phyloP scores from a whole-genome alignment of 768 basidiomycete species.

The Tubosaeta sp. region DNA sequence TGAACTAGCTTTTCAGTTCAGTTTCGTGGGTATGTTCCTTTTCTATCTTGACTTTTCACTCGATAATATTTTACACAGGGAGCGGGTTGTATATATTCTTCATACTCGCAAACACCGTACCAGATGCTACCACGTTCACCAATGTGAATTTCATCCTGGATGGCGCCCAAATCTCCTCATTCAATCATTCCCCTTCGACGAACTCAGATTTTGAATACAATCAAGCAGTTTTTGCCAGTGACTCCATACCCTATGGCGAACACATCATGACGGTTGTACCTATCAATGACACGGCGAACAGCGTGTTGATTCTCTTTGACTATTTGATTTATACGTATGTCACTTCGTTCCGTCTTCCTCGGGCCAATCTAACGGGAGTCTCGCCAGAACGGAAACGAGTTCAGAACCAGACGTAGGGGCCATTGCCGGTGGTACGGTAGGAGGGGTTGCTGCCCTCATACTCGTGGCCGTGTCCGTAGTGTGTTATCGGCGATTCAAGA shows the following conservation, averaged over 20 bases:
- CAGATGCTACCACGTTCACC: background rate
- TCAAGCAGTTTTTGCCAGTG: slow-evolving; percentile 10
- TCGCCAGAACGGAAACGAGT: background rate
- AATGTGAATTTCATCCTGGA: slow-evolving; percentile 12
- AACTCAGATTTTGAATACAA: slow-evolving; percentile 12
- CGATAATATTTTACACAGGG: slow-evolving; percentile 1
- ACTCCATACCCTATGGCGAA: background rate
- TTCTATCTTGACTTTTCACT: background rate
- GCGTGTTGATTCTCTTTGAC: slow-evolving; percentile 13
- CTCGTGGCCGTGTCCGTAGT: background rate
- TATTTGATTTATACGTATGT: slow-evolving; percentile 16
- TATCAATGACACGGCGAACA: background rate
- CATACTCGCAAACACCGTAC: slow-evolving; percentile 4
- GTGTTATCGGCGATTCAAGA: slow-evolving; percentile 3
- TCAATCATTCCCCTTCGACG: background rate
- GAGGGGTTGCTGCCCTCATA: background rate
- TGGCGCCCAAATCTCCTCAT: background rate
- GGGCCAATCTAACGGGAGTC: background rate
- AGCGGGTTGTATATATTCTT: slow-evolving; percentile 18
- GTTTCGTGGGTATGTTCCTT: slow-evolving; percentile 8
- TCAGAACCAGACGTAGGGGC: background rate
- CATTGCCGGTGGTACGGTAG: slow-evolving; percentile 5
- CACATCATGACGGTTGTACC: slow-evolving; percentile 9
- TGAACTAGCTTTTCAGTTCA: slow-evolving; percentile 1
- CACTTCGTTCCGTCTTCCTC: background rate